Base-by-base conservation (phyloP, 2,329 filamentous ascomycete genomes). In the Nothophoma quercina region DNA sequence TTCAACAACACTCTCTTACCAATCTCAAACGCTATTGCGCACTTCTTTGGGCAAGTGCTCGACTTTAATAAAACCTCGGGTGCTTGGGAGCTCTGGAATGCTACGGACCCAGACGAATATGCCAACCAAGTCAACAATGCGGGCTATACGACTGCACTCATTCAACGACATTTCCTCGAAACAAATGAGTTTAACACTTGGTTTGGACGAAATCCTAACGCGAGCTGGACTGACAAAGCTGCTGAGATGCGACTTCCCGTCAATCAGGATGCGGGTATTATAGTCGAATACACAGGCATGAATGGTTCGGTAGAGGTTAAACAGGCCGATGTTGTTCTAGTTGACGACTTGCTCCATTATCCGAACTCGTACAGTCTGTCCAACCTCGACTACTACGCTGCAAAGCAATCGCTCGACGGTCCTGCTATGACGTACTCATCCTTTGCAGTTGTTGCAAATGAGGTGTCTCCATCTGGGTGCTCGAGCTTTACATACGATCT, bases 391-490 rank as follows among this genome's bases (percentile, higher is more conserved):
- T 90, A 88, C 64, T 89, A 90, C 63, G 86, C 88, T 4, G 83
- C 83, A 35, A 87, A 85, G 47, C 87, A 90, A 70, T 88, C 86
- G 1, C 75, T 82, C 1, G 81, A 88, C 59, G 88, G 88, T 0
- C 88, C 88, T 1, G 88, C 84, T 3, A 90, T 90, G 88, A 90
- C 88, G 1, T 90, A 88, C 70, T 85, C 85, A 8, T 84, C 88
- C 8, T 89, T 88, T 70, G 83, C 84, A 38, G 83, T 89, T 39
- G 83, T 86, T 23, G 86, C 87, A 12, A 88, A 86, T 50, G 79
- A 84, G 39, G 78, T 89, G 9, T 86, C 85, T 1, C 83, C 82
- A 2, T 87, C 85, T 2, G 88, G 88, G 2, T 90, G 88, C 68
- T 84, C 86, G 1, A 81, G 84, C 4, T 89, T 85, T 66, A 89